Conservation (phyloP, 176 grass and related monocot genomes). For the Hsuehochloa calcarea region DNA sequence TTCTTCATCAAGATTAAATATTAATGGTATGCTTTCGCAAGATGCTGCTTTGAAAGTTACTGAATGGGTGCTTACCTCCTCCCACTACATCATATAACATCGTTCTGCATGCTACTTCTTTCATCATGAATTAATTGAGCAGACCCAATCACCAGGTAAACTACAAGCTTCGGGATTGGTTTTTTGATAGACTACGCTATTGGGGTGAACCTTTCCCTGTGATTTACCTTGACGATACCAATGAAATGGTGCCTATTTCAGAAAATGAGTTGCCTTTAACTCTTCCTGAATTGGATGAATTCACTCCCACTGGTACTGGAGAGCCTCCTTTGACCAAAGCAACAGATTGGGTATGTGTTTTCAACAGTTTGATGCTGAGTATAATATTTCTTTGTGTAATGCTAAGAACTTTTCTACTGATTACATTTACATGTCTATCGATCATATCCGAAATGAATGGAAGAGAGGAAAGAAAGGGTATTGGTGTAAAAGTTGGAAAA, state of each 20-base stretch:
- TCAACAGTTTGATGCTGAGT: not conserved
- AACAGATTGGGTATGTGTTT: slow-evolving; percentile 72
- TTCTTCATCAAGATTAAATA: slow-evolving; percentile 69
- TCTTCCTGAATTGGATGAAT: slow-evolving; percentile 95
- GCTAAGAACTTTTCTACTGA: not conserved
- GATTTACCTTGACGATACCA: slow-evolving; percentile 68
- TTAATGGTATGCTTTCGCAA: slow-evolving; percentile 71
- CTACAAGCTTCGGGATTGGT: slow-evolving; percentile 99
- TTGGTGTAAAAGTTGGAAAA: not conserved
- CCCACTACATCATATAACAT: slow-evolving; percentile 21
- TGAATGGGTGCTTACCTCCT: slow-evolving; percentile 55
- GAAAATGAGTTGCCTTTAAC: slow-evolving; percentile 79
- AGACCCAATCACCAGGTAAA: slow-evolving; percentile 60
- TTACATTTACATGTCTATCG: not conserved
- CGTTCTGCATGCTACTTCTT: not conserved
- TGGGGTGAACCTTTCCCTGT: slow-evolving; percentile 99
- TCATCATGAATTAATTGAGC: slow-evolving; percentile 32
- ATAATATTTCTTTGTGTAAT: slow-evolving; percentile 8
- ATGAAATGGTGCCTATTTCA: slow-evolving; percentile 70
- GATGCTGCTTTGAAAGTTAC: slow-evolving; percentile 87
- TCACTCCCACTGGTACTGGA: slow-evolving; percentile 92
- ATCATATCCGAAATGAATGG: not conserved
- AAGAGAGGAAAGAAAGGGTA: not conserved
- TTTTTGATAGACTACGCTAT: slow-evolving; percentile 93
- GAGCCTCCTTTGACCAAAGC: slow-evolving; percentile 93